These are phyloP conservation scores for Schoenoplectus triqueter DNA, from an alignment of 202 grass and related monocot species.

Conservation along the genomic window DNA sequence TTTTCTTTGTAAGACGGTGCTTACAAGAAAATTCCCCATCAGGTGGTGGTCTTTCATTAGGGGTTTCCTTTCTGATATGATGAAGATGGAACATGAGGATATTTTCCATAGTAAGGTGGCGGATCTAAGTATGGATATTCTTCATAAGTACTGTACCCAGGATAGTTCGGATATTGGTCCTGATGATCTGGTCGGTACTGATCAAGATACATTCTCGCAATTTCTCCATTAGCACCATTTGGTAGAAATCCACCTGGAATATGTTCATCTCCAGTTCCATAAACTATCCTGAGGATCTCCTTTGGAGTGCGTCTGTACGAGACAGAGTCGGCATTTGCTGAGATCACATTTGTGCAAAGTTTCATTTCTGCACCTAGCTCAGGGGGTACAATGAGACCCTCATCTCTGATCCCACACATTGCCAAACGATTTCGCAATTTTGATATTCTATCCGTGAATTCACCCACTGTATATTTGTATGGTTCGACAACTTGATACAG, in stretches of 20 bases:
- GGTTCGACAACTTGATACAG: constrained; percentile 40
- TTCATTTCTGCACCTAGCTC: constrained; percentile 53
- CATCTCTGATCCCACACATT: constrained; percentile 61
- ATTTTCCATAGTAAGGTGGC: constrained; percentile 24
- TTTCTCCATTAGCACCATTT: constrained; percentile 56
- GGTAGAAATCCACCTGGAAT: constrained; percentile 63
- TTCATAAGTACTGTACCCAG: neutral
- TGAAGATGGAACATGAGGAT: neutral
- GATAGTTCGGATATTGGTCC: neutral
- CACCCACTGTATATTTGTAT: constrained; percentile 64
- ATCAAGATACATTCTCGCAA: constrained; percentile 53
- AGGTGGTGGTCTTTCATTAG: too few relatives aligned
- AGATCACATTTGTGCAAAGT: constrained; percentile 65
- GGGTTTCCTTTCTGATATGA: too few relatives aligned
- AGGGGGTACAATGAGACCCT: constrained; percentile 56
- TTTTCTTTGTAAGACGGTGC: too few relatives aligned
- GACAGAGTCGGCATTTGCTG: constrained; percentile 62
- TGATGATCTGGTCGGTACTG: neutral
- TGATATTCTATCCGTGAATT: constrained; percentile 62
- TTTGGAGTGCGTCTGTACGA: constrained; percentile 57
- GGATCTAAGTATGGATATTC: constrained; percentile 33
- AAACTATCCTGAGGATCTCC: constrained; percentile 64
- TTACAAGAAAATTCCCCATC: too few relatives aligned
- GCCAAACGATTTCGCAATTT: constrained; percentile 50
- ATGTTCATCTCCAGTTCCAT: constrained; percentile 54